These are phyloP conservation scores for Orbilia oligospora DNA, from an alignment of 2,329 filamentous ascomycete genomes.

Conservation along the genomic window DNA sequence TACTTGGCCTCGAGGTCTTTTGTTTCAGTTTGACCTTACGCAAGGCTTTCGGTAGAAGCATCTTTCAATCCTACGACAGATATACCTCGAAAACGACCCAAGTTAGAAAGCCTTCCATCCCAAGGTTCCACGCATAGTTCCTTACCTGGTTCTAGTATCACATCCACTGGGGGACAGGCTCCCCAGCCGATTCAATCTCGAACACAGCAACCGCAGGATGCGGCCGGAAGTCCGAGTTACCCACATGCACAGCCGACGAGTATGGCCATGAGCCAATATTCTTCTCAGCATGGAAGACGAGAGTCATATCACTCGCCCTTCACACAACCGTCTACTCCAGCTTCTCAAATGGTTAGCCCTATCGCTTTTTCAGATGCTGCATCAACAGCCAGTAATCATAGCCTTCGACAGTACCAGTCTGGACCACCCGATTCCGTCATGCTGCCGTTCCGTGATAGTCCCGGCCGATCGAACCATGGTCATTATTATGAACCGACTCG, in stretches of 20 bases:
- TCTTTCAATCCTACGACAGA: slow-evolving; percentile 60
- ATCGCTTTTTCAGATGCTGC: slow-evolving; percentile 39
- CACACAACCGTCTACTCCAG: slow-evolving; percentile 56
- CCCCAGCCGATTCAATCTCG: slow-evolving; percentile 36
- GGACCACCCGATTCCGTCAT: slow-evolving; percentile 29
- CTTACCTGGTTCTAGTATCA: slow-evolving; percentile 61
- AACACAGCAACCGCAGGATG: slow-evolving; percentile 54
- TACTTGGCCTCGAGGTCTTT: slow-evolving; percentile 3
- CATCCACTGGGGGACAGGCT: slow-evolving; percentile 53
- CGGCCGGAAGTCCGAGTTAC: slow-evolving; percentile 44
- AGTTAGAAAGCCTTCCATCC: slow-evolving; percentile 62
- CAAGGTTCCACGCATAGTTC: slow-evolving; percentile 59
- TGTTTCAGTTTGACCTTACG: slow-evolving; percentile 61
- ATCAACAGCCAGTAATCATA: slow-evolving; percentile 44
- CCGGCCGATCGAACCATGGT: slow-evolving; percentile 36
- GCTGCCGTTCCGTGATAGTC: slow-evolving; percentile 48
- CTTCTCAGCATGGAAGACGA: slow-evolving; percentile 40
- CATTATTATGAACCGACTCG: slow-evolving; percentile 47
- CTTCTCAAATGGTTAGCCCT: slow-evolving; percentile 55
- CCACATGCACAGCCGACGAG: slow-evolving; percentile 32
- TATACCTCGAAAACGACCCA: slow-evolving; percentile 63
- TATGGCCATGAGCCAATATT: slow-evolving; percentile 45
- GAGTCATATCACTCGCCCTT: slow-evolving; percentile 56
- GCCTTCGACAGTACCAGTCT: slow-evolving; percentile 45
- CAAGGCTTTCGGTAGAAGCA: slow-evolving; percentile 56